phyloP scores from a whole-genome alignment of 768 basidiomycete species.

The Trametes gibbosa region DNA sequence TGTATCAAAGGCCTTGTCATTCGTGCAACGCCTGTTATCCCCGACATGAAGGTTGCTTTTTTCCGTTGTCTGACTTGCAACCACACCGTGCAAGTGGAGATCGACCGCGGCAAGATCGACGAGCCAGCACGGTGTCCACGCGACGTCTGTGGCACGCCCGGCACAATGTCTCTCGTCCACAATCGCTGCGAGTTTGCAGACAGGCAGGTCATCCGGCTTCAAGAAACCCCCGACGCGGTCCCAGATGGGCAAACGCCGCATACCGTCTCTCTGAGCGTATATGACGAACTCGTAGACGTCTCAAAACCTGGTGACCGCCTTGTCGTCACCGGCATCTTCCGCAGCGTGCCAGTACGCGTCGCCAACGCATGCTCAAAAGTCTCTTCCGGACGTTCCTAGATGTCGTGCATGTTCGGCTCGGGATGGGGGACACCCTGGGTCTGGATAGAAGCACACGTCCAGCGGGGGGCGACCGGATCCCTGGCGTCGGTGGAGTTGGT shows the following conservation, averaged over 20 bases:
- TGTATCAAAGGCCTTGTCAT: conserved; percentile 97
- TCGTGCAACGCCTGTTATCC: conserved; percentile 94
- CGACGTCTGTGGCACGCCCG: conserved; percentile 84
- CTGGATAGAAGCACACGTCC: conserved; percentile 78
- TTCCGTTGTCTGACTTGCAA: conserved; percentile 96
- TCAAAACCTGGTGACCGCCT: conserved; percentile 94
- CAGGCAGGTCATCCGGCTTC: conserved; percentile 90
- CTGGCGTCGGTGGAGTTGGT: conserved; percentile 60
- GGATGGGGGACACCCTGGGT: conserved; percentile 60
- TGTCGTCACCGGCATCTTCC: conserved; percentile 88
- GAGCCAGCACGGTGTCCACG: conserved; percentile 91
- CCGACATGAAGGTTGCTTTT: conserved; percentile 98
- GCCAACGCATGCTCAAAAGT: conserved; percentile 88
- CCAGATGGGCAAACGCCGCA: conserved; percentile 99
- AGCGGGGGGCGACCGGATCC: conserved; percentile 62
- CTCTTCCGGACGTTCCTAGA: conserved; percentile 98
- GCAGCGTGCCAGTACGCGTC: conserved; percentile 93
- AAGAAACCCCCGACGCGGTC: conserved; percentile 97
- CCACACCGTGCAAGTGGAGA: conserved; percentile 96
- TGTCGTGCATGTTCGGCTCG: conserved; percentile 86
- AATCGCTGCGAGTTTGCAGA: conserved; percentile 97
- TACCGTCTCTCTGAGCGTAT: conserved; percentile 95
- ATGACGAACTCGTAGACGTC: conserved; percentile 97
- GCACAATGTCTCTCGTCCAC: conserved; percentile 93
- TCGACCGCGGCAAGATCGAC: conserved; percentile 96